Conservation (phyloP, 306 rosid genomes). For the Cucurbita moschata region DNA sequence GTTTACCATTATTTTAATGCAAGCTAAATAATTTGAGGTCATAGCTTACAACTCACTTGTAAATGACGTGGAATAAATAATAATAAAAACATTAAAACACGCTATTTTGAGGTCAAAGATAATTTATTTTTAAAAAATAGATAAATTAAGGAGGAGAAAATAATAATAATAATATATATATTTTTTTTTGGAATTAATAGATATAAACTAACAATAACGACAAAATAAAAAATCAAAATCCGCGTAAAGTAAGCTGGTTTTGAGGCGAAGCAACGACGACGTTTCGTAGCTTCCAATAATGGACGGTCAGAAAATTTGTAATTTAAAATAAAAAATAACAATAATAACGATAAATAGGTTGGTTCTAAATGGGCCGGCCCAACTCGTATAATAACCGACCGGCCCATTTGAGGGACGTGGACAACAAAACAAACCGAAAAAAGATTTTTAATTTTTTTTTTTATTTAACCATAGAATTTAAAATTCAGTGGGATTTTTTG, state of each 20-base stretch:
- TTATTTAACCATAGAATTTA: too few relatives aligned
- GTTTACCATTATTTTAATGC: neutral
- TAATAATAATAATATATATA: too few relatives aligned
- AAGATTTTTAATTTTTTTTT: too few relatives aligned
- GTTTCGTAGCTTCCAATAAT: neutral
- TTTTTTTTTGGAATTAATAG: too few relatives aligned
- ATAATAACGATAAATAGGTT: too few relatives aligned
- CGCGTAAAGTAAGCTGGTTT: neutral
- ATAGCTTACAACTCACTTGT: neutral
- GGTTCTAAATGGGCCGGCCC: neutral
- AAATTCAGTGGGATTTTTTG: too few relatives aligned
- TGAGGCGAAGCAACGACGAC: neutral
- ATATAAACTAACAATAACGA: too few relatives aligned
- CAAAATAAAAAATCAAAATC: too few relatives aligned
- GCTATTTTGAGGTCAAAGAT: neutral
- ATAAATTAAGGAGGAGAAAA: too few relatives aligned
- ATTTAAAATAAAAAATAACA: too few relatives aligned
- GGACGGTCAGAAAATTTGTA: neutral
- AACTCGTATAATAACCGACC: neutral
- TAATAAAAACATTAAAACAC: neutral
- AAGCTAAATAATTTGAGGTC: neutral
- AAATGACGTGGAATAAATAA: neutral
- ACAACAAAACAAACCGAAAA: neutral
- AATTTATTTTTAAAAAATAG: too few relatives aligned
- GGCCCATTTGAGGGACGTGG: neutral